Evolutionary conservation across 2,329 filamentous ascomycete species (phyloP), one percentile per base, ranked within the genome.

Genomic region (Scedosporium aurantiacum): DNA sequence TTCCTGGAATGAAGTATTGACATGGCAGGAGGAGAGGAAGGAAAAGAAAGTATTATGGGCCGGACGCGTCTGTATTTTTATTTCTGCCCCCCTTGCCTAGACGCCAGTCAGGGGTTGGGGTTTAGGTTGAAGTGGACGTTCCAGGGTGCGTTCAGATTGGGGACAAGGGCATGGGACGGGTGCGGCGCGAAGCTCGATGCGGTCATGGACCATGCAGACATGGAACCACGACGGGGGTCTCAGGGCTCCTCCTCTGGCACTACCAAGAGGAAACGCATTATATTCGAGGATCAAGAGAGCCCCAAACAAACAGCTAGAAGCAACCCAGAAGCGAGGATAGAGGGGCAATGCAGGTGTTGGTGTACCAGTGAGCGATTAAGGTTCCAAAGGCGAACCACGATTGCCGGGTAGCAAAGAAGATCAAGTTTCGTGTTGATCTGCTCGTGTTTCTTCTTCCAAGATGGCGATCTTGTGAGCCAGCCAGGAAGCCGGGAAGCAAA

Each of bases 51-150:
- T 69, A 70, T 72, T 68, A 69, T 65, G 52, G 58, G 58, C 47
- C 65, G 64, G 68, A 76, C 76, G 75, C 73, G 76, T 75, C 75
- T 74, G 73, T 77, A 76, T 77, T 78, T 70, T 78, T 78, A 77
- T 77, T 75, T 73, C 32, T 57, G 59, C 54, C 43, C 25, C 27
- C 47, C 70, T 72, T 71, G 73, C 72, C 73, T 74, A 73, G 75
- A 75, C 72, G 72, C 72, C 72, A 16, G 72, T 74, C 74, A 74
- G 72, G 76, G 76, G 73, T 72, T 72, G 72, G 74, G 75, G 73
- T 57, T 61, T 61, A 40, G 58, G 45, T 57, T 57, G 45, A 21
- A 16, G 47, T 54, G 47, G 25, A 50, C 10, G 18, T 43, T 60
- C 56, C 40, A 62, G 61, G 59, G 58, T 58, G 50, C 37, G 28